Evolutionary conservation across 139 green algal species (phyloP), one percentile per base, ranked within the genome.

Genomic region (Micromonas pusilla): DNA sequence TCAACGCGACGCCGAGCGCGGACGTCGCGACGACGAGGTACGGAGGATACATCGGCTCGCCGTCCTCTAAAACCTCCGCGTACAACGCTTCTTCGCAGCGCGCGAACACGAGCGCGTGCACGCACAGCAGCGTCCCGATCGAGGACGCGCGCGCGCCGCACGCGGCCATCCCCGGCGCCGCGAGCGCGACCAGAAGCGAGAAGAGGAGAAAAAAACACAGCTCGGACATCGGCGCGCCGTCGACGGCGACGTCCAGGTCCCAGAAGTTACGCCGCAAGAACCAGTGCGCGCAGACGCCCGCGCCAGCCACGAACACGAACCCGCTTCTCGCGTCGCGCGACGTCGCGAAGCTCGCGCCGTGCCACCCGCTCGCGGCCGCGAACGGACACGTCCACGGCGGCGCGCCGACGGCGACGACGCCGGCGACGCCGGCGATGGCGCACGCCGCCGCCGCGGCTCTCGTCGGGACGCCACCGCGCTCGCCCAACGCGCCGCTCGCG

Each of bases 11-110:
- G 60, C 93, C 94, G n/a, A 91, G 36, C 0, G 68, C 85, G 21
- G 86, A 90, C 36, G 94, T 98, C 54, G 81, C 54, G 5, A 94
- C 31, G n/a, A 98, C 90, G 19, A 97, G 74, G 53, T 85, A 97
- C 28, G 88, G 80, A 2, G 93, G 93, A 83, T 97, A 97, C 76
- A 96, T 89, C 30, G 80, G 71, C 37, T 87, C 82, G 2, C 87
- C 74, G 36, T 91, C 90, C 36, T 81, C 77, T 64, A 87, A 72
- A 67, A 85, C 73, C 28, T 80, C 70, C 20, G 70, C 9, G 70
- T 79, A 54, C 5, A 74, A 53, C 20, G 53, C 38, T 13, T 81
- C 53, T 45, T 89, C 84, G 13, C 38, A 32, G 1, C 9, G 21
- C 16, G 74, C 38, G 23, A 80, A 57, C n/a, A 65, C 34, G 0